phyloP scores from a whole-genome alignment of 176 grass and related monocot genomes.

The Phoenix dactylifera region DNA sequence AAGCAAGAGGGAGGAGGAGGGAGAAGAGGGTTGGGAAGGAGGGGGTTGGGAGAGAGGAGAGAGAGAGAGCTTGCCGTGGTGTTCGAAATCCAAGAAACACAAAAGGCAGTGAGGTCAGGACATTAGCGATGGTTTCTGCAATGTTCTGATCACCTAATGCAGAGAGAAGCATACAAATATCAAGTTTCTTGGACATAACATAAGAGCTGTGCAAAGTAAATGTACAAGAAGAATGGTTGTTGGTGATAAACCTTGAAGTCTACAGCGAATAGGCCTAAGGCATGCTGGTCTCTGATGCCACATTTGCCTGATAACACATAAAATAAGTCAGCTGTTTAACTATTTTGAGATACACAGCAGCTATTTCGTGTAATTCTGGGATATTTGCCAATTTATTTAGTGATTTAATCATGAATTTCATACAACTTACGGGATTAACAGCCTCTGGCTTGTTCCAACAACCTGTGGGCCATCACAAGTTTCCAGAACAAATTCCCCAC shows the following conservation, averaged over 20 bases:
- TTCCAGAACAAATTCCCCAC: slow-evolving; percentile 22
- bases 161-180: slow-evolving; percentile 9
- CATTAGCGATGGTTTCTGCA: slow-evolving; percentile 82
- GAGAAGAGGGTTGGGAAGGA: too few relatives aligned
- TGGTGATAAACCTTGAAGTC: slow-evolving; percentile 54
- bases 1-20: neutral
- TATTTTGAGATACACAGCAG: neutral
- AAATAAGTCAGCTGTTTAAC: slow-evolving; percentile 14
- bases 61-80: slow-evolving; percentile 43
- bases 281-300: slow-evolving; percentile 75
- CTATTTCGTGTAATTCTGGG: neutral
- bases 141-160: slow-evolving; percentile 66
- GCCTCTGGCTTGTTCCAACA: slow-evolving; percentile 27
- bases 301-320: slow-evolving; percentile 42
- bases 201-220: too few relatives aligned
- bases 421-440: slow-evolving; percentile 43
- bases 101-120: slow-evolving; percentile 85
- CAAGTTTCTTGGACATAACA: too few relatives aligned
- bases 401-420: neutral
- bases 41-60: neutral
- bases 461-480: slow-evolving; percentile 16
- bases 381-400: too few relatives aligned
- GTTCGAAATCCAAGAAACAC: slow-evolving; percentile 68
- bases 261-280: slow-evolving; percentile 70
- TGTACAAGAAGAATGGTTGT: too few relatives aligned